These are phyloP conservation scores for Coemansia aciculifera DNA, from an alignment of 192 early-diverging fungal genomes.

Conservation along the genomic window DNA sequence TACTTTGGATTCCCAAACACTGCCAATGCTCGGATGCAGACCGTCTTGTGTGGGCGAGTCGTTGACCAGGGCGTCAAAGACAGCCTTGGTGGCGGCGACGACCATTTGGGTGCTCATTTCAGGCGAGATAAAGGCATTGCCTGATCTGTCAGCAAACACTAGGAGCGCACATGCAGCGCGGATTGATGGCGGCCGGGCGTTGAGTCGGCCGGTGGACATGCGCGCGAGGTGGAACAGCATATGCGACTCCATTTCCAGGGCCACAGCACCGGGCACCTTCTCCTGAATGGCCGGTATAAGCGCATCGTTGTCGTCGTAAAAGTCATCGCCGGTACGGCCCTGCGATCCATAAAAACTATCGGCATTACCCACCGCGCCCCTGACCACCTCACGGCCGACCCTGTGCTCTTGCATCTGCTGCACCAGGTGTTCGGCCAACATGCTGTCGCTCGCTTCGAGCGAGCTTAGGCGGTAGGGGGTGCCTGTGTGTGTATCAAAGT, in stretches of 20 bases:
- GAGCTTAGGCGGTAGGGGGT: conserved; percentile 71
- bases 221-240: conserved; percentile 81
- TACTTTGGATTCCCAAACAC: conserved; percentile 36
- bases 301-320: conserved; percentile 74
- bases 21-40: conserved; percentile 31
- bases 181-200: conserved; percentile 47
- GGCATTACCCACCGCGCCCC: conserved; percentile 72
- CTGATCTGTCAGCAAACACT: conserved; percentile 78
- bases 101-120: conserved; percentile 18
- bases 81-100: conserved; percentile 3
- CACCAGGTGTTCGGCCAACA: conserved; percentile 33
- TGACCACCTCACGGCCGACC: conserved; percentile 33
- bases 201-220: conserved; percentile 41
- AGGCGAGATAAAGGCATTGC: conserved; percentile 66
- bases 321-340: conserved; percentile 68
- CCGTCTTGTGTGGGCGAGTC: conserved; percentile 24
- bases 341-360: conserved; percentile 89
- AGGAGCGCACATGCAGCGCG: conserved; percentile 75
- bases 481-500: conserved; percentile 57
- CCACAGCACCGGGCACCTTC: conserved; percentile 11
- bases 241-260: conserved; percentile 87
- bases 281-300: conserved; percentile 61
- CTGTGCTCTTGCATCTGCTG: conserved; percentile 34
- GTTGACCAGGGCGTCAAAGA: conserved; percentile 27
- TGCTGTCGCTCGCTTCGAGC: conserved; percentile 59